Base-by-base conservation (phyloP, 2,329 filamentous ascomycete genomes). In the Talaromyces sp. region DNA sequence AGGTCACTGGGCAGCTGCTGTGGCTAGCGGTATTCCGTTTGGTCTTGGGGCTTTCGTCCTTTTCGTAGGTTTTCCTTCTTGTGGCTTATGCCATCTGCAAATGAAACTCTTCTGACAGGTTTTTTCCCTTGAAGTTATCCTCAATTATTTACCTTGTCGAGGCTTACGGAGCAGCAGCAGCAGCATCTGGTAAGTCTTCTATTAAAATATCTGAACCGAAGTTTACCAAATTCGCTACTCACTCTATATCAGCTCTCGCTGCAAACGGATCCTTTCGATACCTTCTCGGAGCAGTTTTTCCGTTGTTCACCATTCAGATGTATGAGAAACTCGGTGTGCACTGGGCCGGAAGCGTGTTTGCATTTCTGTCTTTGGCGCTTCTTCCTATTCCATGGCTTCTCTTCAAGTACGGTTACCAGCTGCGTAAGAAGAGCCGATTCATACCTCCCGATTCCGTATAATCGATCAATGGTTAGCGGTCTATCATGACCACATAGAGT, bases 311-410 rank as follows among this genome's bases (percentile, higher is more conserved):
- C 3, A 73, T 72, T 5, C 71, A 73, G 63, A 77, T 78, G 76
- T 80, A 79, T 52, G 63, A 74, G 41, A 69, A 69, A 6, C 63
- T 80, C 43, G 75, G 73, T 6, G 71, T 74, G 24, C 72, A 72
- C 62, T 81, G 76, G 77, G 78, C 76, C 1, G 74, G 73, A 3
- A 77, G 73, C 66, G 57, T 80, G 45, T 62, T 80, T 14, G 78
- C 73, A 0, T 79, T 80, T 52, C 59, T 80, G 24, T 74, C 75
- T 10, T 68, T 79, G 6, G 56, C 74, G 10, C 68, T 80, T 22
- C 73, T 77, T 2, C 75, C 76, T 3, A 75, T 78, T 27, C 78
- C 78, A 2, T 77, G 78, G 45, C 68, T 80, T 11, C 78, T 79
- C 63, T 79, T 77, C 60, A 74, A 73, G 45, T 73, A 70, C 64